Percentiles rank a stretch among this genome's conserved stretches.
These are phyloP conservation scores for Suillus bovinus DNA, from an alignment of 768 basidiomycete genomes.

Conservation along the genomic window DNA sequence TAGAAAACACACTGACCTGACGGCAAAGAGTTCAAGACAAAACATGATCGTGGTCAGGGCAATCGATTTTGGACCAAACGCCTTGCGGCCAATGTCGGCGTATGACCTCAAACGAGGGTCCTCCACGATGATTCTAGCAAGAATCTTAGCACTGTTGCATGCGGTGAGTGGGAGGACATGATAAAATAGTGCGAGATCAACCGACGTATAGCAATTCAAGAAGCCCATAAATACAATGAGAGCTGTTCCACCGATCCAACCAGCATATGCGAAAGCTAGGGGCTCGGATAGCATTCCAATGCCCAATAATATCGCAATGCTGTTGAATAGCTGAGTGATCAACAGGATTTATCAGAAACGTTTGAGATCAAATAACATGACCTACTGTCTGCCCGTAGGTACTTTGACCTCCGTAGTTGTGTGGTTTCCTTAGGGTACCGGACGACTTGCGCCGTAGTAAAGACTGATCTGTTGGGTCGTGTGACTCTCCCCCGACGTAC, in stretches of 20 bases:
- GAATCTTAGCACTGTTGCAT: slow-evolving; percentile 72
- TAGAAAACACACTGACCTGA: slow-evolving; percentile 50
- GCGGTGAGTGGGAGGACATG: slow-evolving; percentile 9
- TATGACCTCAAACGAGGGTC: slow-evolving; percentile 79
- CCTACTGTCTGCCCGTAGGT: slow-evolving; percentile 75
- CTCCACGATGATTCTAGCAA: slow-evolving; percentile 71
- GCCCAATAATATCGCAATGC: slow-evolving; percentile 81
- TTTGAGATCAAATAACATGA: not conserved
- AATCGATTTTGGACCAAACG: slow-evolving; percentile 76
- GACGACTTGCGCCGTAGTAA: slow-evolving; percentile 7
- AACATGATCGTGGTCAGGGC: slow-evolving; percentile 71
- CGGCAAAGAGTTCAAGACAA: slow-evolving; percentile 83
- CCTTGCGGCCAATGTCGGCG: slow-evolving; percentile 85
- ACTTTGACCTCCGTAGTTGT: slow-evolving; percentile 54
- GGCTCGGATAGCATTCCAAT: slow-evolving; percentile 90
- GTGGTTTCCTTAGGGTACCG: slow-evolving; percentile 16
- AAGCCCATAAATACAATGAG: slow-evolving; percentile 77
- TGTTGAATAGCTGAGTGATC: slow-evolving; percentile 74
- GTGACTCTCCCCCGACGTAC: not conserved
- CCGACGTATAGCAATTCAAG: slow-evolving; percentile 88
- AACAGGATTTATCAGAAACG: slow-evolving; percentile 6
- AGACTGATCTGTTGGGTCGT: slow-evolving; percentile 1
- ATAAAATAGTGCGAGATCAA: slow-evolving; percentile 14
- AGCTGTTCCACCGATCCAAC: slow-evolving; percentile 79
- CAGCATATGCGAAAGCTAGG: slow-evolving; percentile 88